Conservation (phyloP, 768 basidiomycete species). For the Ramaria rubella region DNA sequence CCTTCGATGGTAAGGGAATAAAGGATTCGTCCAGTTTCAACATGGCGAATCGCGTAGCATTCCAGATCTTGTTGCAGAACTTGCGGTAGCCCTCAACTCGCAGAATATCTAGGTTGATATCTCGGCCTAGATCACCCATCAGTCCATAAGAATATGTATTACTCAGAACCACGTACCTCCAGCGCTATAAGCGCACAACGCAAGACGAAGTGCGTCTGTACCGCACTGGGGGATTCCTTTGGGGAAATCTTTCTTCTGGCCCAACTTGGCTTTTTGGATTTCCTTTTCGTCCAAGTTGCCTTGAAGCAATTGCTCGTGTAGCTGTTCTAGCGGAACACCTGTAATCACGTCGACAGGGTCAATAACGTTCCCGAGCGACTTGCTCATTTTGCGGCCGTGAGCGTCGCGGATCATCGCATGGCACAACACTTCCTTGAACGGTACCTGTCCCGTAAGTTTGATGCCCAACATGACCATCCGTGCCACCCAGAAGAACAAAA, state of each 20-base stretch:
- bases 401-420: slow-evolving; percentile 99
- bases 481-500: slow-evolving; percentile 99
- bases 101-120: slow-evolving; percentile 94
- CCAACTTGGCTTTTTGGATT: slow-evolving; percentile 81
- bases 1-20: slow-evolving; percentile 68
- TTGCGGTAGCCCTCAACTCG: slow-evolving; percentile 98
- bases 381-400: slow-evolving; percentile 98
- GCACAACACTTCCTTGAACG: slow-evolving; percentile 93
- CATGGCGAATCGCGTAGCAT: slow-evolving; percentile 99
- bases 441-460: slow-evolving; percentile 82
- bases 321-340: slow-evolving; percentile 67
- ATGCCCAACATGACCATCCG: slow-evolving; percentile 95
- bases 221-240: slow-evolving; percentile 99
- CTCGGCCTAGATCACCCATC: slow-evolving; percentile 56
- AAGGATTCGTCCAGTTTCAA: slow-evolving; percentile 86
- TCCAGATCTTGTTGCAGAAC: slow-evolving; percentile 99
- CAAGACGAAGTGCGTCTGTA: slow-evolving; percentile 92
- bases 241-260: slow-evolving; percentile 99
- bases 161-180: slow-evolving; percentile 48
- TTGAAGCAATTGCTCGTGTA: slow-evolving; percentile 80
- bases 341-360: slow-evolving; percentile 94
- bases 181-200: slow-evolving; percentile 88
- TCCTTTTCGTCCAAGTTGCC: slow-evolving; percentile 95
- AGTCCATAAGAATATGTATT: not conserved
- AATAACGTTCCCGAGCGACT: slow-evolving; percentile 95